phyloP scores from a whole-genome alignment of 1,284 basidiomycete species.

The Veloboletus limbatus region DNA sequence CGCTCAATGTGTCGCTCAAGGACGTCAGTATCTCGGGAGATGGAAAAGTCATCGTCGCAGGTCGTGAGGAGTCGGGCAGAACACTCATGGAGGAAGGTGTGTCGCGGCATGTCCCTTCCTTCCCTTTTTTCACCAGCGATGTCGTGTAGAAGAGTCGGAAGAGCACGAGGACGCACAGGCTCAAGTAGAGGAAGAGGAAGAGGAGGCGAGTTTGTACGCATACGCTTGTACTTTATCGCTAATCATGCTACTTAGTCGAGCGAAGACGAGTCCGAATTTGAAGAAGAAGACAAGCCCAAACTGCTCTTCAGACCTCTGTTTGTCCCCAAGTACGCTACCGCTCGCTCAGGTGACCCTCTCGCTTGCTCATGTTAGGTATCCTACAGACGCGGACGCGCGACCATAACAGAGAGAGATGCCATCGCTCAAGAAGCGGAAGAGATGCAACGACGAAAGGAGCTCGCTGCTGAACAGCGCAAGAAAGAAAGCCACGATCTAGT shows the following conservation, averaged over 20 bases:
- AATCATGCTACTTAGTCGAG: constrained; percentile 52
- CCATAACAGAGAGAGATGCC: constrained; percentile 62
- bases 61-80: constrained; percentile 68
- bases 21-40: constrained; percentile 76
- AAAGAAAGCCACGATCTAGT: constrained; percentile 84
- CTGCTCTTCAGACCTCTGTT: constrained; percentile 83
- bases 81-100: constrained; percentile 51
- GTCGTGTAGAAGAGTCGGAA: constrained; percentile 40
- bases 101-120: constrained; percentile 16
- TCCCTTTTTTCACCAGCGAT: constrained; percentile 10
- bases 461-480: constrained; percentile 69
- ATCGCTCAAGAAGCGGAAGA: constrained; percentile 70
- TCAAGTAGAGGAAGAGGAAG: constrained; percentile 42
- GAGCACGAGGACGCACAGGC: constrained; percentile 41
- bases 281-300: constrained; percentile 63
- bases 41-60: constrained; percentile 74
- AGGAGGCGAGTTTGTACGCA: constrained; percentile 30
- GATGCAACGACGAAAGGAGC: constrained; percentile 56
- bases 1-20: constrained; percentile 69
- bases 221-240: constrained; percentile 3
- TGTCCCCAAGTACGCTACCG: constrained; percentile 69
- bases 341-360: not conserved
- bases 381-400: constrained; percentile 67
- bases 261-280: constrained; percentile 74
- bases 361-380: constrained; percentile 2